Evolutionary conservation across 345 rosid species (phyloP).

Genomic region (Anastatica hierochuntica): DNA sequence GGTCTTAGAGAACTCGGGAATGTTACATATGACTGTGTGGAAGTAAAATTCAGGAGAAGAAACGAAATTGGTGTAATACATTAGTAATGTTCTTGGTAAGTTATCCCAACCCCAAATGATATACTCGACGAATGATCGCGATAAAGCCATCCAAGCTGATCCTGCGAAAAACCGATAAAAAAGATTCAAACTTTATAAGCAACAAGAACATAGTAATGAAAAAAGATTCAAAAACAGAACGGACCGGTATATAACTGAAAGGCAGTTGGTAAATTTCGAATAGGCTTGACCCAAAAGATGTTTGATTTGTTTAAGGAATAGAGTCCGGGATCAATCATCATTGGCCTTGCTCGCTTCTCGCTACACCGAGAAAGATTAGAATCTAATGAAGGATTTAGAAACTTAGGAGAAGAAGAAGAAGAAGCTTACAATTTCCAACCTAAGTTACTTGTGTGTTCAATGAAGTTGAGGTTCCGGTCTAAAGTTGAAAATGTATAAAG

Average conservation of each 20-base stretch:
- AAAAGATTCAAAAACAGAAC: conserved; percentile 21
- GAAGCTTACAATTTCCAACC: conserved; percentile 91
- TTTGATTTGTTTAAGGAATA: conserved; percentile 60
- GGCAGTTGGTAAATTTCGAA: conserved; percentile 74
- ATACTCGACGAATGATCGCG: conserved; percentile 86
- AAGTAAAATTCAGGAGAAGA: conserved; percentile 99
- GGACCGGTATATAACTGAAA: conserved; percentile 87
- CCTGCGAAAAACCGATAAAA: conserved; percentile 37
- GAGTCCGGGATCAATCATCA: conserved; percentile 95
- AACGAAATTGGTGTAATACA: conserved; percentile 91
- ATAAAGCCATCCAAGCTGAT: conserved; percentile 96
- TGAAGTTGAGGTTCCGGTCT: conserved; percentile 67
- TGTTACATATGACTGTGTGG: conserved; percentile 91
- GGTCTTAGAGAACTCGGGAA: conserved; percentile 58
- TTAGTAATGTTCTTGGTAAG: conserved; percentile 74
- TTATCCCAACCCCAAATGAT: conserved; percentile 99
- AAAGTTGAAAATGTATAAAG: conserved; percentile 53
- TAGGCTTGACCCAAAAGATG: conserved; percentile 65
- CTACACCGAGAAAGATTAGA: conserved; percentile 29
- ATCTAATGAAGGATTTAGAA: no score
- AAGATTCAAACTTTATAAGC: not conserved
- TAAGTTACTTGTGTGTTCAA: conserved; percentile 86
- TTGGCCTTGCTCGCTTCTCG: conserved; percentile 91
- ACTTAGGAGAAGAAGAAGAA: not conserved
- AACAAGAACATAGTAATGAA: no score